Evolutionary conservation across 768 basidiomycete genomes (phyloP), one percentile per base, ranked within the genome.

Genomic region (Auricularia auricula-judae): DNA sequence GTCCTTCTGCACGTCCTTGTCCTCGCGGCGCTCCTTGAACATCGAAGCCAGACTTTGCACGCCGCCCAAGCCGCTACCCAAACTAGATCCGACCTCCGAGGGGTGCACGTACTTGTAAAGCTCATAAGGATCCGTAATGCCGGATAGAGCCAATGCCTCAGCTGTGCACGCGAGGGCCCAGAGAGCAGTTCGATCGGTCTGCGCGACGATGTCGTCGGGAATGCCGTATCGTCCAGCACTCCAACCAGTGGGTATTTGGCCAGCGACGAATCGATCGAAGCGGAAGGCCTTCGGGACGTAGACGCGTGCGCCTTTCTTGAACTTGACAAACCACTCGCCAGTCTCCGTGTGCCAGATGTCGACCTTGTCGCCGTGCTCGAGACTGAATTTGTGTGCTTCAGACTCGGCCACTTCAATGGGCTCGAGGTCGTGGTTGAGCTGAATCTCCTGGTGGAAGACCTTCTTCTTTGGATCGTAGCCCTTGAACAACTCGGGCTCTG

Each of bases 21-120:
- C 97, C 72, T 98, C 96, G 47, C 94, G 89, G 67, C 97, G 89
- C 73, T 99, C 97, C 76, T 93, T 97, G 84, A 99, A 99, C 97
- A 99, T 99, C 77, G 91, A 87, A 62, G 87, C 82, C 77, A 98
- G 81, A 71, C 89, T 91, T 65, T 86, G 85, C 67, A 92, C 85
- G 71, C 97, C 97, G 70, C 97, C 97, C 96, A 99, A 98, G 69
- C 97, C 97, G 71, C 92, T 93, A 64, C 97, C 97, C 66, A 99
- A 78, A 64, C 88, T 85, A 2, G 94, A 92, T 65, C 97, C 97
- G 66, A 98, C 89, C 71, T 98, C 94, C 2, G 93, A 92, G 2
- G 97, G 96, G 75, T 99, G 97, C 70, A 99, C 83, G 72, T 96
- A 83, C 76, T 98, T 86, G 81, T 98, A 99, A 2, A 99, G 79